Conservation (phyloP, 352 stramenopile genomes). For the Phytopythium litorale region DNA sequence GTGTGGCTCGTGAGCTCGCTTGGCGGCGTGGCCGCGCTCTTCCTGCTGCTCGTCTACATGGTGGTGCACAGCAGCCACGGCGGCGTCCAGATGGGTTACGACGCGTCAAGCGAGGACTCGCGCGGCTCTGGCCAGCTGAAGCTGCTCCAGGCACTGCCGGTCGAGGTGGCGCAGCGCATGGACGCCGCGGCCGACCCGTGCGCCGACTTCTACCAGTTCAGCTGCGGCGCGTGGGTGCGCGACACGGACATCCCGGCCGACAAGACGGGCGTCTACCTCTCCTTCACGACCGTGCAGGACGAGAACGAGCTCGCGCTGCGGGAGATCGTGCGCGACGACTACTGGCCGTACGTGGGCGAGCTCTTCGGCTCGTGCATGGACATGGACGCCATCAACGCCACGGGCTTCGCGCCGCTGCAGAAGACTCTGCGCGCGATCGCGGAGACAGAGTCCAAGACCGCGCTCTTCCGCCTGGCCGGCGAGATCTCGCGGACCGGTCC, state of each 20-base stretch:
- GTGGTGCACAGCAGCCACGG: constrained; percentile 29
- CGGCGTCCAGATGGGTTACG: constrained; percentile 16
- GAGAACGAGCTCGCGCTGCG: constrained; percentile 37
- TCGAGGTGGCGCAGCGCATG: constrained; percentile 38
- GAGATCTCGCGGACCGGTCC: constrained; percentile 50
- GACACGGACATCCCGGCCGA: constrained; percentile 37
- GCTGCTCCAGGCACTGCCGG: constrained; percentile 24
- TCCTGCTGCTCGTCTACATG: constrained; percentile 40
- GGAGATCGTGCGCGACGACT: constrained; percentile 54
- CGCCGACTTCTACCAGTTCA: constrained; percentile 74
- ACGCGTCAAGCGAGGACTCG: constrained; percentile 7
- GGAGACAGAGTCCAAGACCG: constrained; percentile 20
- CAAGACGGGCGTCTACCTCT: constrained; percentile 27
- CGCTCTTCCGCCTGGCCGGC: constrained; percentile 52
- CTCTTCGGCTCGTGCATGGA: constrained; percentile 68
- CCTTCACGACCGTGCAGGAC: constrained; percentile 28
- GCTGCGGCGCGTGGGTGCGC: constrained; percentile 48
- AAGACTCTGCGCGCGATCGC: constrained; percentile 34
- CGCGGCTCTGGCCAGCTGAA: neutral
- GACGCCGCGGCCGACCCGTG: constrained; percentile 49
- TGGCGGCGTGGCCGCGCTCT: constrained; percentile 24
- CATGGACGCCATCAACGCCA: constrained; percentile 40
- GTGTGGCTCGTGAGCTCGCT: constrained; percentile 23
- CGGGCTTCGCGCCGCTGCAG: constrained; percentile 28
- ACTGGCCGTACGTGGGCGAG: constrained; percentile 56